A percentile compares a stretch with the other conserved stretches of the same genome.
phyloP scores from a whole-genome alignment of 2,329 filamentous ascomycete species.

The Aspergillus ustus region DNA sequence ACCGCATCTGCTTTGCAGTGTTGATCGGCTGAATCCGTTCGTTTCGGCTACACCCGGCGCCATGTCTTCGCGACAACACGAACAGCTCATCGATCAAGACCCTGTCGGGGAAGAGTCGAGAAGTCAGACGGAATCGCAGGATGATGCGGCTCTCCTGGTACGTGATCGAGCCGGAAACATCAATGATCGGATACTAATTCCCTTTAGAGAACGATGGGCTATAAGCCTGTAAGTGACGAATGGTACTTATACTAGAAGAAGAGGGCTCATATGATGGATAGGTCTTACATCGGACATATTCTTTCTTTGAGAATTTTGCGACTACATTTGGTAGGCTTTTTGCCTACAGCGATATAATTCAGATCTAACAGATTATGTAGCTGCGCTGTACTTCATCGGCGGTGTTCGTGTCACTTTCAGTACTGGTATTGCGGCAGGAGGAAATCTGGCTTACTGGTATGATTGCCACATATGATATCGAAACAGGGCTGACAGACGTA shows the following conservation, averaged over 20 bases:
- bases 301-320: conserved; percentile 63
- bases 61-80: conserved; percentile 27
- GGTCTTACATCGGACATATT: conserved; percentile 63
- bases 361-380: conserved; percentile 36
- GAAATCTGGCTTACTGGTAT: conserved; percentile 65
- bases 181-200: conserved; percentile 22
- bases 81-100: conserved; percentile 30
- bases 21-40: conserved; percentile 1
- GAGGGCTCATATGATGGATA: conserved; percentile 32
- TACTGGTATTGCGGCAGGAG: conserved; percentile 66
- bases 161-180: conserved; percentile 17
- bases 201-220: conserved; percentile 55
- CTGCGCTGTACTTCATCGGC: conserved; percentile 65
- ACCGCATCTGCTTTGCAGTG: background rate
- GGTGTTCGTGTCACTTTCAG: conserved; percentile 65
- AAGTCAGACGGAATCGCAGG: conserved; percentile 32
- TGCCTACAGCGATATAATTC: background rate
- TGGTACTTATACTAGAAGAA: background rate
- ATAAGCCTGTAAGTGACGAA: conserved; percentile 55
- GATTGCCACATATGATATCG: background rate
- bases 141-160: conserved; percentile 45
- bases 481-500: conserved; percentile 26
- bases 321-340: conserved; percentile 59
- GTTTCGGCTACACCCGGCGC: background rate
- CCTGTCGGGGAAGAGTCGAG: conserved; percentile 31